Evolutionary conservation across 768 basidiomycete species (phyloP).

Genomic region (Boletus vermiculosoides): DNA sequence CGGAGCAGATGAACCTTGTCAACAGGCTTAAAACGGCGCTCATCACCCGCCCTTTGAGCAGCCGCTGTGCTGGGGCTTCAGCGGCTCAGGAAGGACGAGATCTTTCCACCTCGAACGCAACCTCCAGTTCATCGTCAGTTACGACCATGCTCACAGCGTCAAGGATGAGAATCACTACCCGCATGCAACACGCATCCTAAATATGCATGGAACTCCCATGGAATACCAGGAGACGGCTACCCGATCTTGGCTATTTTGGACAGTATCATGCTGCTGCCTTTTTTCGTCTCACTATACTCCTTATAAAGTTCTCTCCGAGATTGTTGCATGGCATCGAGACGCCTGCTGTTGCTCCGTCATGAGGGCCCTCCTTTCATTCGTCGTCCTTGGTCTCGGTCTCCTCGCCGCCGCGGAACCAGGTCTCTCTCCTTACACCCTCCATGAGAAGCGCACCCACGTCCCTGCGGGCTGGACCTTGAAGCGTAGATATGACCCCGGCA

Average conservation of each 20-base stretch:
- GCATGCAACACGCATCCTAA: background rate
- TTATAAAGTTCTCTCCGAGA: background rate
- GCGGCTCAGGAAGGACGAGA: background rate
- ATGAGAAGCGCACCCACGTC: slow-evolving; percentile 38
- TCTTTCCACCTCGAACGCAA: background rate
- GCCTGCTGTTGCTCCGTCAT: background rate
- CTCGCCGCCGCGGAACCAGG: slow-evolving; percentile 17
- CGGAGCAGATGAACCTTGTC: background rate
- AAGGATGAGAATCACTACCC: background rate
- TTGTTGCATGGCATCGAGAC: background rate
- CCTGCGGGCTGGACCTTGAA: slow-evolving; percentile 36
- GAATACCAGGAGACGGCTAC: background rate
- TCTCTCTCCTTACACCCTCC: slow-evolving; percentile 29
- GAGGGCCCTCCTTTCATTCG: slow-evolving; percentile 16
- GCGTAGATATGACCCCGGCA: slow-evolving; percentile 25
- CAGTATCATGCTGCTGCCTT: slow-evolving; percentile 8
- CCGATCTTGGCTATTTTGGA: background rate
- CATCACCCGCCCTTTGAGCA: background rate
- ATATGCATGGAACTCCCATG: slow-evolving; percentile 3
- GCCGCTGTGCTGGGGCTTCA: background rate
- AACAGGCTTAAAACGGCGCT: too few species aligned
- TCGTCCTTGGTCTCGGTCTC: slow-evolving; percentile 20
- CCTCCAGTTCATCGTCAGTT: background rate
- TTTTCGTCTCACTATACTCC: slow-evolving; percentile 7
- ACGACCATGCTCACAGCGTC: too few species aligned